These are phyloP conservation scores for Hygrophoropsis aurantiaca DNA, from an alignment of 768 basidiomycete species.

Conservation along the genomic window DNA sequence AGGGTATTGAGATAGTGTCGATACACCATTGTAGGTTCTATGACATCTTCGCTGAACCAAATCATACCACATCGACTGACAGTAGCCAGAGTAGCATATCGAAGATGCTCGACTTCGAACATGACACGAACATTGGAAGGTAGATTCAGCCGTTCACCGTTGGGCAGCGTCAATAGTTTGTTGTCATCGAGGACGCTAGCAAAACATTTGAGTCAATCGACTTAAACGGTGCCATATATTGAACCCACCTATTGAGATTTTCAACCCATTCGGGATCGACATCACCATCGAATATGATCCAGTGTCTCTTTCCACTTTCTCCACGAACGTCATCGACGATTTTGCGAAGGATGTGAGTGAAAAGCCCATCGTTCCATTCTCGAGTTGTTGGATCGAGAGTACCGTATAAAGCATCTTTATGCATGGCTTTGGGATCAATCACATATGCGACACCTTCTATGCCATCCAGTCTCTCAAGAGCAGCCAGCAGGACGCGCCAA, in stretches of 20 bases:
- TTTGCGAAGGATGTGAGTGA: slow-evolving; percentile 95
- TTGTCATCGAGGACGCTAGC: slow-evolving; percentile 96
- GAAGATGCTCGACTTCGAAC: slow-evolving; percentile 98
- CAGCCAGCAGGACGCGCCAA: slow-evolving; percentile 91
- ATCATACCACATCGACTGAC: slow-evolving; percentile 99
- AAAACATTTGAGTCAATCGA: slow-evolving; percentile 1
- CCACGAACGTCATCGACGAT: slow-evolving; percentile 99
- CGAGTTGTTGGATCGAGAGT: slow-evolving; percentile 96
- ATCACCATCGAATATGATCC: slow-evolving; percentile 99
- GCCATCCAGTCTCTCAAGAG: slow-evolving; percentile 88
- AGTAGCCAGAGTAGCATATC: slow-evolving; percentile 95
- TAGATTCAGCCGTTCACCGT: slow-evolving; percentile 95
- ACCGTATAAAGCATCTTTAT: slow-evolving; percentile 97
- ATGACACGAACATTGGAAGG: slow-evolving; percentile 97
- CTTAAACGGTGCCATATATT: not conserved
- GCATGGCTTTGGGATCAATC: slow-evolving; percentile 98
- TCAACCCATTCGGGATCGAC: slow-evolving; percentile 99
- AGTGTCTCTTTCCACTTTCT: slow-evolving; percentile 93
- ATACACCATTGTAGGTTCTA: slow-evolving; percentile 90
- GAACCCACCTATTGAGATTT: slow-evolving; percentile 89
- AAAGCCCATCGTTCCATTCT: slow-evolving; percentile 99
- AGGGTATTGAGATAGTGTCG: slow-evolving; percentile 83
- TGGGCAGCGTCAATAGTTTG: slow-evolving; percentile 94
- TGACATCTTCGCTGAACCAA: slow-evolving; percentile 98
- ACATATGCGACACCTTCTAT: slow-evolving; percentile 92